Evolutionary conservation across 2,329 filamentous ascomycete genomes (phyloP).

Genomic region (Byssochlamys sp.): DNA sequence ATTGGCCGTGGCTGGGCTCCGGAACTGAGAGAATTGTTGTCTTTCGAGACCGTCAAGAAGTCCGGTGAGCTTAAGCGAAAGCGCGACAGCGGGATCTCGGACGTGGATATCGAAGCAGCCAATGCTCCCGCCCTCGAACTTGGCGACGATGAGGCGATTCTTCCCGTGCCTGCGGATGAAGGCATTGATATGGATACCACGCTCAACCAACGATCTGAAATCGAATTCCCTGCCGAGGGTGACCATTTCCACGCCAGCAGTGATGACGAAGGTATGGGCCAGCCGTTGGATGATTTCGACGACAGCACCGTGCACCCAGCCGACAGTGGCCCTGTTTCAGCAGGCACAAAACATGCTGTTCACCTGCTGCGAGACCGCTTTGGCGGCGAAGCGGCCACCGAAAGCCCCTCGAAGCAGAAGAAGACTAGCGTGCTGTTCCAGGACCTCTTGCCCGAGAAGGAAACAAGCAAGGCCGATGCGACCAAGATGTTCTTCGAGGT

Average conservation of each 20-base stretch:
- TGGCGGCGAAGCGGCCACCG: slow-evolving; percentile 54
- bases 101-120: slow-evolving; percentile 60
- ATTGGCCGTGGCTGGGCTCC: slow-evolving; percentile 76
- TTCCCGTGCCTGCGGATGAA: slow-evolving; percentile 37
- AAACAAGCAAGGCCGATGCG: slow-evolving; percentile 76
- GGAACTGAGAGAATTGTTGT: slow-evolving; percentile 85
- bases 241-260: slow-evolving; percentile 32
- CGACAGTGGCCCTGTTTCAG: slow-evolving; percentile 75
- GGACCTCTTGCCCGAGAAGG: slow-evolving; percentile 71
- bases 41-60: slow-evolving; percentile 67
- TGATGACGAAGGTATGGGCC: slow-evolving; percentile 39
- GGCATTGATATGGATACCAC: slow-evolving; percentile 43
- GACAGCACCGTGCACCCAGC: slow-evolving; percentile 71
- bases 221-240: slow-evolving; percentile 56
- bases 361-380: slow-evolving; percentile 87
- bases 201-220: slow-evolving; percentile 47
- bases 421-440: slow-evolving; percentile 77
- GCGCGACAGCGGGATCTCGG: slow-evolving; percentile 75
- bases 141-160: slow-evolving; percentile 54
- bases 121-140: slow-evolving; percentile 54
- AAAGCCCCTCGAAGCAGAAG: slow-evolving; percentile 61
- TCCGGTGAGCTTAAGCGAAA: slow-evolving; percentile 83
- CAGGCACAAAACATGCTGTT: slow-evolving; percentile 90
- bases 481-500: slow-evolving; percentile 99
- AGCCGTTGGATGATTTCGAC: slow-evolving; percentile 57